Conservation (phyloP, 257 asterid species). For the Apocynum venetum region DNA sequence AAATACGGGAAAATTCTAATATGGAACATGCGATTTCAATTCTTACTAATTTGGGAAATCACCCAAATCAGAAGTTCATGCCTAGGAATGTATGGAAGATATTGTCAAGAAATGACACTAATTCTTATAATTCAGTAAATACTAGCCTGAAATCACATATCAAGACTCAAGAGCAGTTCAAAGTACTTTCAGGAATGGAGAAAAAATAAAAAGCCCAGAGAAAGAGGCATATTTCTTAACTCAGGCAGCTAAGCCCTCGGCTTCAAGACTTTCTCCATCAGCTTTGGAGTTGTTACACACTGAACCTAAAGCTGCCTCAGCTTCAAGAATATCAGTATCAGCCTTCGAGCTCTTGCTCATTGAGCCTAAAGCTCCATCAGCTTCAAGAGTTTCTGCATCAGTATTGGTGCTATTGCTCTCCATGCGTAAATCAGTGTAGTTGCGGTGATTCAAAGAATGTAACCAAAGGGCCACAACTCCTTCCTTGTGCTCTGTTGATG, state of each 20-base stretch:
- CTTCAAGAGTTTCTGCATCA: conserved; percentile 20
- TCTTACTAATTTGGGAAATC: no score
- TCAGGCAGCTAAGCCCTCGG: conserved; percentile 13
- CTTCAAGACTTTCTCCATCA: neutral
- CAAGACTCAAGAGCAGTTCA: neutral
- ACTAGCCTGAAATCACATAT: neutral
- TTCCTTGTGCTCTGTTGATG: conserved; percentile 68
- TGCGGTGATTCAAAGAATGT: conserved; percentile 84
- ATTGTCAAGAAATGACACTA: neutral
- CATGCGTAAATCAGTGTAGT: conserved; percentile 62
- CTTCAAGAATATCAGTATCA: conserved; percentile 10
- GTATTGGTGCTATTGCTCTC: conserved; percentile 11
- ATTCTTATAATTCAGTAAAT: neutral
- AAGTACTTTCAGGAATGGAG: neutral
- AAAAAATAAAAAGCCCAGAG: neutral
- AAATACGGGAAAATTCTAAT: no score
- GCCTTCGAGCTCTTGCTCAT: conserved; percentile 3
- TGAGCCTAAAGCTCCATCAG: conserved; percentile 3
- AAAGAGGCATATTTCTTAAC: conserved; percentile 6
- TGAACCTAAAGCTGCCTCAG: neutral
- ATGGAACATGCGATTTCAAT: no score
- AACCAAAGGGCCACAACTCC: conserved; percentile 74
- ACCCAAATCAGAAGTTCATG: no score
- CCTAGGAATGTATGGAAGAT: neutral
- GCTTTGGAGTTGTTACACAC: neutral